Conservation (phyloP, 192 early-diverging fungal species). For the Backusella westeae region DNA sequence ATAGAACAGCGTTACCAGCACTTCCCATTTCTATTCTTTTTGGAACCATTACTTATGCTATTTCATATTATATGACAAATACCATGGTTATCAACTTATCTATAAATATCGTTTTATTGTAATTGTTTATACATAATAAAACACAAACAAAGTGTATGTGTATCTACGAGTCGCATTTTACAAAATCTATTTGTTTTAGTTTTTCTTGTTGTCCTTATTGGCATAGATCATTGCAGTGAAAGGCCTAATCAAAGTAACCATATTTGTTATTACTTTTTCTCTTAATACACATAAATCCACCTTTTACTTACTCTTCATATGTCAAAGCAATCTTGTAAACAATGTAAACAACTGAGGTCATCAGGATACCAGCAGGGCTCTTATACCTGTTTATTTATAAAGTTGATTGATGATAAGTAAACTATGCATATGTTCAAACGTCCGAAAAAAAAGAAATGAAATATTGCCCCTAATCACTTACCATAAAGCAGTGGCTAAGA, state of each 20-base stretch:
- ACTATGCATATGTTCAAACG: no score
- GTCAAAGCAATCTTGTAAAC: slow-evolving; percentile 74
- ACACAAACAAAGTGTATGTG: not conserved
- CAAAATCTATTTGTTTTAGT: not conserved
- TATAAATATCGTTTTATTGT: not conserved
- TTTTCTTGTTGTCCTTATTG: slow-evolving; percentile 43
- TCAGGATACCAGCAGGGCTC: slow-evolving; percentile 70
- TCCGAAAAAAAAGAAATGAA: not conserved
- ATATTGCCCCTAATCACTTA: slow-evolving; percentile 31
- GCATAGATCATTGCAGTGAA: slow-evolving; percentile 83
- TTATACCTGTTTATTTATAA: slow-evolving; percentile 43
- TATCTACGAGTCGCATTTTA: not conserved
- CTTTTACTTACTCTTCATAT: slow-evolving; percentile 68
- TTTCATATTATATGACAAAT: not conserved
- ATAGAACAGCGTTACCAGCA: slow-evolving; percentile 70
- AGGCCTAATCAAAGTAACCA: slow-evolving; percentile 44
- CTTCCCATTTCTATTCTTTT: slow-evolving; percentile 76
- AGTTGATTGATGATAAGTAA: not conserved
- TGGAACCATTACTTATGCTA: slow-evolving; percentile 37
- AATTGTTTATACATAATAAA: not conserved
- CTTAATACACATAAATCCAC: not conserved
- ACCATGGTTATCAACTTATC: not conserved
- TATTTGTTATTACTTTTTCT: not conserved
- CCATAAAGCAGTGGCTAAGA: slow-evolving; percentile 83
- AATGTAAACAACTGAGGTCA: slow-evolving; percentile 68